These are phyloP conservation scores for Phoma herbarum DNA, from an alignment of 2,329 filamentous ascomycete species.

Conservation along the genomic window DNA sequence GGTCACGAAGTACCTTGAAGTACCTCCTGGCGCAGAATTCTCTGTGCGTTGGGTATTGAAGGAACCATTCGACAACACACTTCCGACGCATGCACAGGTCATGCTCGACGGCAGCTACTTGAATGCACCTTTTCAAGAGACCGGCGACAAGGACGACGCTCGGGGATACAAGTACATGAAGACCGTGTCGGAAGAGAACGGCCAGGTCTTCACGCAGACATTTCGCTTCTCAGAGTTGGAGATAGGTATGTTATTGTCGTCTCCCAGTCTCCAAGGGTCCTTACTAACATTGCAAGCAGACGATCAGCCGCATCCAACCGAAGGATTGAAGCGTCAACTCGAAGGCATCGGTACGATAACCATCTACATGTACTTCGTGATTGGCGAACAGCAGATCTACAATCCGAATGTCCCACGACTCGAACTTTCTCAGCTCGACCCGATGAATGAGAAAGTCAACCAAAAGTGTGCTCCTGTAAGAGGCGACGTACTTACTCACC, in stretches of 20 bases:
- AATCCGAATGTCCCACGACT: constrained; percentile 22
- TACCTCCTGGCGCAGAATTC: constrained; percentile 36
- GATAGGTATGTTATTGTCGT: constrained; percentile 11
- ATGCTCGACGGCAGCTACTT: background rate
- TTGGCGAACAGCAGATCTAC: background rate
- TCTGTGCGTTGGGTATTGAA: constrained; percentile 14
- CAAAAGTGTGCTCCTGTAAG: constrained; percentile 26
- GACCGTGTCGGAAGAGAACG: background rate
- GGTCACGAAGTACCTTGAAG: constrained; percentile 46
- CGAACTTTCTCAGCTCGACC: constrained; percentile 23
- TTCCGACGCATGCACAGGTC: background rate
- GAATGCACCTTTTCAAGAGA: background rate
- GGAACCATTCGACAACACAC: constrained; percentile 23
- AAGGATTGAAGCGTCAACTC: constrained; percentile 7
- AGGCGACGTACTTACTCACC: constrained; percentile 17
- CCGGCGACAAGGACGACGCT: background rate
- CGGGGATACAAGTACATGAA: background rate
- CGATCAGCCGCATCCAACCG: background rate
- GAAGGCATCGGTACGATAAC: constrained; percentile 27
- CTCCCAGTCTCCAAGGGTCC: background rate
- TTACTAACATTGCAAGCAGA: constrained; percentile 5
- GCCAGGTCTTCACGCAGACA: constrained; percentile 11
- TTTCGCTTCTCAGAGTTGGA: constrained; percentile 34
- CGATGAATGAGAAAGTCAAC: constrained; percentile 27
- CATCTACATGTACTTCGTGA: constrained; percentile 23